Base-by-base conservation (phyloP, 768 basidiomycete genomes). In the Boletus eberwhitei region DNA sequence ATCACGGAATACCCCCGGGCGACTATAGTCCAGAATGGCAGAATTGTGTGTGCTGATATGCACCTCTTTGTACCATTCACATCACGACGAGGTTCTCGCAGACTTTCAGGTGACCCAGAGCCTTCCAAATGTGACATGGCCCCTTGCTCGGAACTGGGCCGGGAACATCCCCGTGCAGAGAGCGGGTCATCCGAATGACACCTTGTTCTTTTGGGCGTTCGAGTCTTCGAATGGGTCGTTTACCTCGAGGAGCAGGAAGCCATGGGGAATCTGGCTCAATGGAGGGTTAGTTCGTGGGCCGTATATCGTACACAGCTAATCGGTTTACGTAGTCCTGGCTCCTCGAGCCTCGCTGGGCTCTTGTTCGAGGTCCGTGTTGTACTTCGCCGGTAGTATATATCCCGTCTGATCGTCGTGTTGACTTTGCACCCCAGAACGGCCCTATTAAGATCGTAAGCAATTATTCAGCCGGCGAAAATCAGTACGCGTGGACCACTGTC, bases 191-290 rank as follows among this genome's bases (percentile, higher is more conserved):
- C 82, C 82, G 0, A 85, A 86, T 50, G 69, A 86, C 57, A 87
- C 85, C 0, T 67, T 87, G 2, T 87, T 86, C 70, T 86, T 87
- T 61, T 76, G 79, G 72, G 85, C 77, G 5, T 81, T 83, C 55
- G 85, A 87, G 59, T 80, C 79, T 43, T 67, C 71, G 0, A 62
- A 72, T 4, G 82, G 83, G 0, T 86, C 85, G 9, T 70, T 88
- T 36, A 85, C 81, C 5, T 69, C 64, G 52, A 49, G 58, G 35
- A 62, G 64, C 19, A 59, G 55, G 9, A 76, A 82, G 21, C 86
- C 87, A 9, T 88, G 87, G 87, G 79, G 78, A 7, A 82, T 88
- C 37, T 88, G 85, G 85, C 69, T 88, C 16, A 86, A 86, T 57
- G 87, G 86, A 68, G 86, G 85, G 83, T 83, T 60, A 43, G 80